Conservation (phyloP, 352 stramenopile genomes). For the Phytophthora colocasiae region DNA sequence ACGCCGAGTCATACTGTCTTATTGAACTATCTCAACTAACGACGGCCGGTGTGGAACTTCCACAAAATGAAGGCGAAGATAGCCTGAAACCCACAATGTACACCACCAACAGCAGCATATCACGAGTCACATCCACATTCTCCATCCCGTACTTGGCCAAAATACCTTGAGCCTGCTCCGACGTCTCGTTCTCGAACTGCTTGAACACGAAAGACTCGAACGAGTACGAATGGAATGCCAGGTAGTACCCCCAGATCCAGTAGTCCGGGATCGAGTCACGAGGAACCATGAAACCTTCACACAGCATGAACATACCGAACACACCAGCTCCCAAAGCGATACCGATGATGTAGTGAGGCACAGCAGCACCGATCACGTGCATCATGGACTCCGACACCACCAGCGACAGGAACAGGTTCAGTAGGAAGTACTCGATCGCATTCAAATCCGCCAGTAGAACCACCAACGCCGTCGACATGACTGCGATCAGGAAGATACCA, state of each 20-base stretch:
- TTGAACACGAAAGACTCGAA: constrained; percentile 79
- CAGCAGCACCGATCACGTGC: constrained; percentile 72
- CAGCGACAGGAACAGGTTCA: constrained; percentile 79
- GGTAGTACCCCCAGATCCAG: constrained; percentile 2
- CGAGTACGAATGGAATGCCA: constrained; percentile 32
- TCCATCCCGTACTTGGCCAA: constrained; percentile 46
- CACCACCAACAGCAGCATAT: constrained; percentile 53
- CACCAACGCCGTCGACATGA: constrained; percentile 58
- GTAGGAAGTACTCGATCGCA: constrained; percentile 59
- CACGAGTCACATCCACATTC: constrained; percentile 44
- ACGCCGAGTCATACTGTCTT: constrained; percentile 11
- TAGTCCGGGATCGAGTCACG: no score
- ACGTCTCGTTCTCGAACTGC: constrained; percentile 49
- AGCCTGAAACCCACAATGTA: constrained; percentile 50
- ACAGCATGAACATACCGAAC: constrained; percentile 33
- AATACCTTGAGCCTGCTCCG: constrained; percentile 10
- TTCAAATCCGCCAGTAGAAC: constrained; percentile 64
- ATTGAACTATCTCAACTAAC: constrained; percentile 12
- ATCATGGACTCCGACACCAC: constrained; percentile 83
- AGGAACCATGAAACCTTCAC: no score
- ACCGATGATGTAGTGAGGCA: constrained; percentile 84
- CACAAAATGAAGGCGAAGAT: constrained; percentile 37
- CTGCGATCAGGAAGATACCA: constrained; percentile 70
- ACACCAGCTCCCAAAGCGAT: constrained; percentile 75
- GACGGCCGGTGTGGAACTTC: constrained; percentile 25